Evolutionary conservation across 345 rosid genomes (phyloP).

Genomic region (Hypericum androsaemum): DNA sequence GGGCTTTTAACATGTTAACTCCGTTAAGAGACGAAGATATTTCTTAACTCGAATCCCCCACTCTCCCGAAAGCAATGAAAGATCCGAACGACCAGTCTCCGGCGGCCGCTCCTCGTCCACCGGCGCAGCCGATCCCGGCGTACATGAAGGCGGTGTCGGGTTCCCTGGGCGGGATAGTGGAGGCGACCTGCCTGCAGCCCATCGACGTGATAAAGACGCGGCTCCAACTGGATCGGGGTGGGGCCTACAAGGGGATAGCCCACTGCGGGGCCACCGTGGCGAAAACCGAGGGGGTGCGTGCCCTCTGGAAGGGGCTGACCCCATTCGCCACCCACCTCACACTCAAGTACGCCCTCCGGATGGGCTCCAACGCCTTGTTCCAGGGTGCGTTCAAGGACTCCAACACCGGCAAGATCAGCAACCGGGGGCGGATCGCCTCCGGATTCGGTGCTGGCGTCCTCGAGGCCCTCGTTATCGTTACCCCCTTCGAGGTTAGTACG

Average conservation of each 20-base stretch:
- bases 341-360: constrained; percentile 72
- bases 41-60: no score
- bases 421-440: constrained; percentile 45
- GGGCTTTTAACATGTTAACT: no score
- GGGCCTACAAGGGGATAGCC: constrained; percentile 61
- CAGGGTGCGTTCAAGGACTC: constrained; percentile 76
- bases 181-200: constrained; percentile 86
- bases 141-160: constrained; percentile 92
- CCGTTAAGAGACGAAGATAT: no score
- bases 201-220: constrained; percentile 92
- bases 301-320: constrained; percentile 90
- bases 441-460: constrained; percentile 97
- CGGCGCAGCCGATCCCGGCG: constrained; percentile 40
- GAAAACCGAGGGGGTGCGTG: constrained; percentile 65
- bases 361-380: constrained; percentile 84
- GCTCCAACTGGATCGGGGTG: constrained; percentile 66
- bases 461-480: constrained; percentile 84
- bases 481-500: constrained; percentile 74
- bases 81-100: no score
- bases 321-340: constrained; percentile 96
- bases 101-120: no score
- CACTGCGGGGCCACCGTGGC: constrained; percentile 71
- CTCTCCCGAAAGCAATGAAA: no score
- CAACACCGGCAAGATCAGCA: constrained; percentile 55
- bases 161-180: constrained; percentile 78